Evolutionary conservation across 2,329 filamentous ascomycete species (phyloP).

Genomic region (Didymella pomorum): DNA sequence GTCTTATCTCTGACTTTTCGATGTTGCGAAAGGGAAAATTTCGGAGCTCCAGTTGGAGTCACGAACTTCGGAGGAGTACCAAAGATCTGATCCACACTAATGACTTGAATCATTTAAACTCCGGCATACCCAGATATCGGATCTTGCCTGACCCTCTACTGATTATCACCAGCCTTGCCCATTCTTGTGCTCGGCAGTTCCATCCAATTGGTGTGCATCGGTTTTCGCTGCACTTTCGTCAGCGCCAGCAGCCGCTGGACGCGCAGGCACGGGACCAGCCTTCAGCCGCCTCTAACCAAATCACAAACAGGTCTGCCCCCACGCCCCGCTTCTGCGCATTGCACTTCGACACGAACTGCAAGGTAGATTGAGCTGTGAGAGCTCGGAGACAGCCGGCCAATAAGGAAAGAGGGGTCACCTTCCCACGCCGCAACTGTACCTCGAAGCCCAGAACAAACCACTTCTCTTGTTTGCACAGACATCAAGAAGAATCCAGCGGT

Average conservation of each 20-base stretch:
- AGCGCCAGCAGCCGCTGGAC: slow-evolving; percentile 35
- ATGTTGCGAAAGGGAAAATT: slow-evolving; percentile 20
- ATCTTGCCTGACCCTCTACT: slow-evolving; percentile 7
- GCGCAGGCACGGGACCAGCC: slow-evolving; percentile 34
- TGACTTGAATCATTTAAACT: slow-evolving; percentile 36
- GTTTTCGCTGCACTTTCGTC: slow-evolving; percentile 21
- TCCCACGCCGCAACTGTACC: slow-evolving; percentile 44
- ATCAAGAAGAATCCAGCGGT: slow-evolving; percentile 23
- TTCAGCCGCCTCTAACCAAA: slow-evolving; percentile 28
- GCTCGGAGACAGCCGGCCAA: slow-evolving; percentile 37
- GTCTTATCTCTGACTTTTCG: slow-evolving; percentile 24
- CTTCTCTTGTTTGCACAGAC: slow-evolving; percentile 25
- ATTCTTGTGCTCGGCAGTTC: slow-evolving; percentile 9
- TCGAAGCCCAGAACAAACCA: slow-evolving; percentile 32
- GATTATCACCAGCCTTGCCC: slow-evolving; percentile 9
- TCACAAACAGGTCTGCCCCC: slow-evolving; percentile 38
- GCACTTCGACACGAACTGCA: slow-evolving; percentile 35
- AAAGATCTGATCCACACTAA: slow-evolving; percentile 39
- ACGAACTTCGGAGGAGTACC: slow-evolving; percentile 28
- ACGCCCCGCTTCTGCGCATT: slow-evolving; percentile 35
- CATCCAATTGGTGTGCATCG: slow-evolving; percentile 10
- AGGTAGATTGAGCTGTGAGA: slow-evolving; percentile 31
- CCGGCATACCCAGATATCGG: slow-evolving; percentile 24
- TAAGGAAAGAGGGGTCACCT: slow-evolving; percentile 30
- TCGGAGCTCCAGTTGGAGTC: slow-evolving; percentile 33